A percentile compares a stretch with the other conserved stretches of the same genome.
phyloP scores from a whole-genome alignment of 108 stramenopile genomes.

The Skeletonema marinoi region DNA sequence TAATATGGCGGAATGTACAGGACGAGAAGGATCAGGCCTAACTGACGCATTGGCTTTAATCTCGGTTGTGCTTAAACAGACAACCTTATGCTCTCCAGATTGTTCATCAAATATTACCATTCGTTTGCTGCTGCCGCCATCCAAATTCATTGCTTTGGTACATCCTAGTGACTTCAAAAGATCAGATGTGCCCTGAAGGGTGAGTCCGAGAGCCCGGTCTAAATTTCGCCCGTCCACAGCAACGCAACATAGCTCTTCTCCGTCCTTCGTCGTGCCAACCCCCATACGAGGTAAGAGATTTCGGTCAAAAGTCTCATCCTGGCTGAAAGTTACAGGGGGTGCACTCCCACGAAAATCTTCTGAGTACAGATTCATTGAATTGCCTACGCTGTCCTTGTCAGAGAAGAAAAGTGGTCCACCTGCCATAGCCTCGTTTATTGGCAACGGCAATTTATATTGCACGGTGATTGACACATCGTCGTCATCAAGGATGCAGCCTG shows the following conservation, averaged over 20 bases:
- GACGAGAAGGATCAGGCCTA: constrained; percentile 25
- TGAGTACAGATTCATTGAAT: constrained; percentile 14
- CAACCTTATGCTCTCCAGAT: constrained; percentile 19
- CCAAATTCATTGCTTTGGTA: constrained; percentile 40
- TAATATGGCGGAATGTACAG: constrained; percentile 41
- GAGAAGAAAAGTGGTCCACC: constrained; percentile 46
- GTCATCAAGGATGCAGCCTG: neutral
- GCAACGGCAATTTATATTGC: constrained; percentile 4
- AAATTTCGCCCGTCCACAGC: constrained; percentile 49
- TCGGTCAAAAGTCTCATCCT: constrained; percentile 49
- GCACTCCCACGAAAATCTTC: constrained; percentile 44
- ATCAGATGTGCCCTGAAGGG: constrained; percentile 29
- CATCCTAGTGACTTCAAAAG: constrained; percentile 39
- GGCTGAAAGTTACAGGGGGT: constrained; percentile 44
- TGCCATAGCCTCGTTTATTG: constrained; percentile 31
- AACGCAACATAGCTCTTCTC: constrained; percentile 23
- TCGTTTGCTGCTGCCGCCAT: constrained; percentile 41
- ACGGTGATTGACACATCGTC: constrained; percentile 9
- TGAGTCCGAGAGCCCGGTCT: constrained; percentile 35
- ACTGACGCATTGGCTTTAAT: constrained; percentile 37
- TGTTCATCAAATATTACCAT: constrained; percentile 32
- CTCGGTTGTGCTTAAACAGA: constrained; percentile 41
- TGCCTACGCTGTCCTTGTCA: neutral
- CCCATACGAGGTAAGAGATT: constrained; percentile 52
- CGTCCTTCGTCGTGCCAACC: constrained; percentile 24